phyloP scores from a whole-genome alignment of 2,329 filamentous ascomycete species.

The Fusarium continuum region DNA sequence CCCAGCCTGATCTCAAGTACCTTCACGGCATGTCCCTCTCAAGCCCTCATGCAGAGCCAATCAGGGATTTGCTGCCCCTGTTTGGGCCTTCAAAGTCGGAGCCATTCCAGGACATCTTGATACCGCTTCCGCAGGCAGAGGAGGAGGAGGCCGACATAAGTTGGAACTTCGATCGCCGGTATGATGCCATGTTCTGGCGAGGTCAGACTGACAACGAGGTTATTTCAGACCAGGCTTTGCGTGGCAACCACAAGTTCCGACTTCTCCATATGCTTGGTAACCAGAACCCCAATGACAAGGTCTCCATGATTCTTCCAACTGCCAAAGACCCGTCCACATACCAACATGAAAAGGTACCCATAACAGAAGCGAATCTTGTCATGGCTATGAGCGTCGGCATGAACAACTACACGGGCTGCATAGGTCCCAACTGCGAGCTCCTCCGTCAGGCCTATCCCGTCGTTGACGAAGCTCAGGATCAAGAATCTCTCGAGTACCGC shows the following conservation, averaged over 20 bases:
- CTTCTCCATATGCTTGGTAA: slow-evolving; percentile 75
- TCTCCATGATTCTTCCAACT: slow-evolving; percentile 66
- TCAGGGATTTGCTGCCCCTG: slow-evolving; percentile 73
- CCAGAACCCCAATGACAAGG: slow-evolving; percentile 57
- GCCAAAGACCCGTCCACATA: slow-evolving; percentile 52
- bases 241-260: slow-evolving; percentile 74
- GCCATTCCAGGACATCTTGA: slow-evolving; percentile 79
- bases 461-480: slow-evolving; percentile 51
- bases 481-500: slow-evolving; percentile 68
- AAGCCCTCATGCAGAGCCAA: slow-evolving; percentile 68
- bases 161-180: slow-evolving; percentile 67
- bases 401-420: slow-evolving; percentile 65
- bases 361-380: slow-evolving; percentile 61
- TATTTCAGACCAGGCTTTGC: slow-evolving; percentile 64
- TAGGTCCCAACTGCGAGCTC: slow-evolving; percentile 51
- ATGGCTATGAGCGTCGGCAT: slow-evolving; percentile 68
- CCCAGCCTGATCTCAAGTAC: slow-evolving; percentile 78
- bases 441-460: slow-evolving; percentile 46
- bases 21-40: slow-evolving; percentile 79
- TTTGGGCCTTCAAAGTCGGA: slow-evolving; percentile 79
- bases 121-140: slow-evolving; percentile 64
- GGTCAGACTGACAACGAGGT: slow-evolving; percentile 69
- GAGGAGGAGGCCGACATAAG: slow-evolving; percentile 54
- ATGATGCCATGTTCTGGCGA: slow-evolving; percentile 76
- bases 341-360: slow-evolving; percentile 64